Evolutionary conservation across 805 yeast genomes (phyloP).

Genomic region (Kluyveromyces nonfermentans): DNA sequence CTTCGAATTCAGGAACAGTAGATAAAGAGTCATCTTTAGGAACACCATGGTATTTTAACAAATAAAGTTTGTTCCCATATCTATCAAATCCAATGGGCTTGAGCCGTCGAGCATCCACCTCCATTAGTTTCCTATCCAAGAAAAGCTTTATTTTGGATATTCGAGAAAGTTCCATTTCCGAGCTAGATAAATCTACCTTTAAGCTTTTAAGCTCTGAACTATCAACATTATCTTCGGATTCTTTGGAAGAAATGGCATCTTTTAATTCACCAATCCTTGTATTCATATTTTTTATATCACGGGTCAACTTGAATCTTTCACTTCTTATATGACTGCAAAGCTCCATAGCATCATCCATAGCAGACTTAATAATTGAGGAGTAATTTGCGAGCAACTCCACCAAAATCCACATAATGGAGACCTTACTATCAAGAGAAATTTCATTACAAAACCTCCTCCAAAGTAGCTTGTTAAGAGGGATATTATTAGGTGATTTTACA

Average conservation of each 20-base stretch:
- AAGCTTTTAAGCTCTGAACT: conserved; percentile 5
- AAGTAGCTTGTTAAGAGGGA: conserved; percentile 28
- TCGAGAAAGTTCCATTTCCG: conserved; percentile 28
- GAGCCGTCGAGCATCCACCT: conserved; percentile 69
- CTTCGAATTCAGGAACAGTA: conserved; percentile 61
- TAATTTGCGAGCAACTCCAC: conserved; percentile 42
- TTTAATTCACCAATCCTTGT: conserved; percentile 3
- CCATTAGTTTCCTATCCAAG: conserved; percentile 53
- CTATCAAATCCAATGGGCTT: conserved; percentile 74
- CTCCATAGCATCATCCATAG: conserved; percentile 27
- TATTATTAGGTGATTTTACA: conserved; percentile 18
- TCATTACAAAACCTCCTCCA: conserved; percentile 45
- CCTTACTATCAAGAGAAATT: conserved; percentile 44
- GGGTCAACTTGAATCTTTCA: conserved; percentile 25
- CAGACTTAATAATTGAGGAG: conserved; percentile 24
- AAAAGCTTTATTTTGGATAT: conserved; percentile 40
- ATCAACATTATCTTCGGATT: conserved; percentile 7
- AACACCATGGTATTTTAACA: conserved; percentile 84
- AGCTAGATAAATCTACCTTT: conserved; percentile 18
- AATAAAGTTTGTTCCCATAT: conserved; percentile 83
- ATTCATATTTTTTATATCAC: conserved; percentile 21
- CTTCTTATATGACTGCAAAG: conserved; percentile 26
- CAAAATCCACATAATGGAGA: conserved; percentile 51
- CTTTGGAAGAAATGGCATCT: background rate
- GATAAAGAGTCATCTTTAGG: conserved; percentile 42